A percentile compares a stretch with the other conserved stretches of the same genome.
Conservation (phyloP, 495 filamentous ascomycete species). For the Mytilinidion resinicola region DNA sequence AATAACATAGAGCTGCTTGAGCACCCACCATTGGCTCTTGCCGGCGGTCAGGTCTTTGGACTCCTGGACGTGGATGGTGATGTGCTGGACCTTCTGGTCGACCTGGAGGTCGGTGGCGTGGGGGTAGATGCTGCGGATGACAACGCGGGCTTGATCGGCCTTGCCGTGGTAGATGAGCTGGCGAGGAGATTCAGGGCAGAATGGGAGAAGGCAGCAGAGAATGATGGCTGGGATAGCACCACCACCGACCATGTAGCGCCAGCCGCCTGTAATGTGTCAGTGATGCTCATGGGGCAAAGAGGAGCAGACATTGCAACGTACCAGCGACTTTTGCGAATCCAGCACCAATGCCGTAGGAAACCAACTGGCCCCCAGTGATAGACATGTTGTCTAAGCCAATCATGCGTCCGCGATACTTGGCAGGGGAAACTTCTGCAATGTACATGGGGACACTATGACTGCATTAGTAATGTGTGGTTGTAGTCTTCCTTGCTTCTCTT, state of each 20-base stretch:
- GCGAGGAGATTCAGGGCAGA: constrained; percentile 50
- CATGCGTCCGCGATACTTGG: constrained; percentile 48
- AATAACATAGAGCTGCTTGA: constrained; percentile 43
- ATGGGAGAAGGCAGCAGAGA: constrained; percentile 38
- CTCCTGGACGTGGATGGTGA: constrained; percentile 37
- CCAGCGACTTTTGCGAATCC: constrained; percentile 43
- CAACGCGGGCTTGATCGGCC: constrained; percentile 36
- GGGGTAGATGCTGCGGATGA: constrained; percentile 40
- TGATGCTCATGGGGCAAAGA: no score
- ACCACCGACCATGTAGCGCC: constrained; percentile 47
- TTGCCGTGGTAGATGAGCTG: constrained; percentile 45
- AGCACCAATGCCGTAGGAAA: constrained; percentile 48
- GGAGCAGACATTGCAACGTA: neutral
- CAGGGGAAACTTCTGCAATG: constrained; percentile 46
- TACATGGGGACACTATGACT: no score
- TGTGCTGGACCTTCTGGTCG: constrained; percentile 35
- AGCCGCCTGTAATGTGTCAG: constrained; percentile 28
- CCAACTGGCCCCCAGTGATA: constrained; percentile 48
- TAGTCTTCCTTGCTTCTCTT: no score
- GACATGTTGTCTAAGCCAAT: constrained; percentile 52
- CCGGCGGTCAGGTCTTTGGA: constrained; percentile 36
- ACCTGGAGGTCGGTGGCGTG: constrained; percentile 38
- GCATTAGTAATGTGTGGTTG: no score
- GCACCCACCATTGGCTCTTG: constrained; percentile 34
- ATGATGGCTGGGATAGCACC: constrained; percentile 46